Conservation (phyloP, 208 protist genomes). For the Leishmania martiniquensis region DNA sequence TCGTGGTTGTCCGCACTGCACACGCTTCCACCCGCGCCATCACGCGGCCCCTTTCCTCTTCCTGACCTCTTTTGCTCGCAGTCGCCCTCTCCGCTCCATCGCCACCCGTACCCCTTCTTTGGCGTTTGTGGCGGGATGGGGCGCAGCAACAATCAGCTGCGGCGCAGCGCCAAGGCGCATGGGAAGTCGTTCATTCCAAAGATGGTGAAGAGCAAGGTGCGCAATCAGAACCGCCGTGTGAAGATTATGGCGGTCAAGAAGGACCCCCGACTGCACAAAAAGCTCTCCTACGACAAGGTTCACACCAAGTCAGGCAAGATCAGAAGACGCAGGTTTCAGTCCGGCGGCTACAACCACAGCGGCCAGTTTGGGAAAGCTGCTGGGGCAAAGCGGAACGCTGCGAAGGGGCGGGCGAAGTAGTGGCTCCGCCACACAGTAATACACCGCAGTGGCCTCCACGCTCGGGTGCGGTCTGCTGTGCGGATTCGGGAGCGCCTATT, state of each 20-base stretch:
- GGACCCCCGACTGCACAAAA: constrained; percentile 40
- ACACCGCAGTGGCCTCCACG: not conserved
- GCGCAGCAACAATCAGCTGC: constrained; percentile 86
- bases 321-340: constrained; percentile 68
- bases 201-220: constrained; percentile 79
- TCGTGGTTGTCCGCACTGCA: not conserved
- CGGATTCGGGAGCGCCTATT: not conserved
- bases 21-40: not conserved
- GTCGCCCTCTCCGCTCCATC: not conserved
- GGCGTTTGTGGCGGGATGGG: constrained; percentile 47
- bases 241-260: constrained; percentile 58
- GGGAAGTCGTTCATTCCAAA: constrained; percentile 77
- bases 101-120: not conserved
- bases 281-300: constrained; percentile 81
- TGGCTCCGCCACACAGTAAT: not conserved
- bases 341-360: constrained; percentile 81
- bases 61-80: not conserved
- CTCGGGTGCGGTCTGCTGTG: not conserved
- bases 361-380: constrained; percentile 75
- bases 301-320: constrained; percentile 62
- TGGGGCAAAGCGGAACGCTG: constrained; percentile 60
- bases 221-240: constrained; percentile 66
- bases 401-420: constrained; percentile 44
- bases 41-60: not conserved
- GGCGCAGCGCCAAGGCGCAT: constrained; percentile 60